phyloP scores from a whole-genome alignment of 2,329 filamentous ascomycete genomes.

The Cladosporium austrohemisphaericum region DNA sequence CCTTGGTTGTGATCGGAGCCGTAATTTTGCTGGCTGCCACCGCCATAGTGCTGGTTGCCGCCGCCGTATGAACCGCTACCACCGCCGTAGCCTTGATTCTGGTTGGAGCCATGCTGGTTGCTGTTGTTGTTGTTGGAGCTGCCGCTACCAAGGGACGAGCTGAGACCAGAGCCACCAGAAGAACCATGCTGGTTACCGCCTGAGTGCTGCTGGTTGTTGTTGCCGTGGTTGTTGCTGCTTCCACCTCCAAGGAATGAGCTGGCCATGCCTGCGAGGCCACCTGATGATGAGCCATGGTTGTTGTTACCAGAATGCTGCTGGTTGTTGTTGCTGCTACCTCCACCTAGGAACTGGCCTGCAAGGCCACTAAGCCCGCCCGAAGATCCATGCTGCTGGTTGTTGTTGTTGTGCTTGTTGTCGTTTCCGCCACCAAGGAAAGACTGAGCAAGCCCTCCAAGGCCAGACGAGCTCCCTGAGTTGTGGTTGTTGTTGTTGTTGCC shows the following conservation, averaged over 20 bases:
- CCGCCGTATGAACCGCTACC: not conserved
- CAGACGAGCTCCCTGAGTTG: slow-evolving; percentile 10
- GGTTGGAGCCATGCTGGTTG: slow-evolving; percentile 8
- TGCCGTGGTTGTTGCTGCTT: slow-evolving; percentile 16
- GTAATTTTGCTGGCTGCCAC: slow-evolving; percentile 1
- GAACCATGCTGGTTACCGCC: slow-evolving; percentile 10
- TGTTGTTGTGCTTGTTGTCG: slow-evolving; percentile 14
- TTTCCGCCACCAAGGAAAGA: slow-evolving; percentile 27
- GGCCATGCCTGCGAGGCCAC: slow-evolving; percentile 23
- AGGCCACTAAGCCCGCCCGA: slow-evolving; percentile 17
- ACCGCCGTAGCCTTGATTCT: slow-evolving; percentile 16
- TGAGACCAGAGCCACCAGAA: slow-evolving; percentile 14
- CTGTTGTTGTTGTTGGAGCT: slow-evolving; percentile 14
- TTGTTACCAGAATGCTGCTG: slow-evolving; percentile 21
- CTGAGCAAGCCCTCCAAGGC: slow-evolving; percentile 23
- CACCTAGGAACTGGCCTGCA: slow-evolving; percentile 27
- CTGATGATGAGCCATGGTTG: slow-evolving; percentile 4
- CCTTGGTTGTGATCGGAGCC: slow-evolving; percentile 13
- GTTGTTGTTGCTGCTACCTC: slow-evolving; percentile 20
- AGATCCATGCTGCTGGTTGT: slow-evolving; percentile 12
- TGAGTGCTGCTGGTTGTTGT: slow-evolving; percentile 8
- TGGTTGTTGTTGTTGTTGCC: slow-evolving; percentile 21
- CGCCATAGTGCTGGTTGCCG: slow-evolving; percentile 10
- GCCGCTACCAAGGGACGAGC: slow-evolving; percentile 29
- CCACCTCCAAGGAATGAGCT: slow-evolving; percentile 26